Conservation (phyloP, 495 filamentous ascomycete species). For the Aspergillus panamensis region DNA sequence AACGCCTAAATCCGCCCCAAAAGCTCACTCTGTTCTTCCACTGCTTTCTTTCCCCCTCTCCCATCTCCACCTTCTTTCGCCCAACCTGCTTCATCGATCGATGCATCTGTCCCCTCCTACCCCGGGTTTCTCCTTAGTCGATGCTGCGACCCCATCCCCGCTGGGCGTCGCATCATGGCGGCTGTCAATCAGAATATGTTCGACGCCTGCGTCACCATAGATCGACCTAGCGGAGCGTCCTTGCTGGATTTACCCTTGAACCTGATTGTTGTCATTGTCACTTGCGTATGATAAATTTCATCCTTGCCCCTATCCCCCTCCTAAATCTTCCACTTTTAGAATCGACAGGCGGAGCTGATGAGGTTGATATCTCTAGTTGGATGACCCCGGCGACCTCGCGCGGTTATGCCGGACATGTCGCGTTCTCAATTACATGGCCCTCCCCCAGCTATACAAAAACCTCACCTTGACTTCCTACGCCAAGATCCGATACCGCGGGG, state of each 20-base stretch:
- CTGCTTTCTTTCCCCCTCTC: neutral
- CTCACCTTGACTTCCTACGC: slow-evolving; percentile 58
- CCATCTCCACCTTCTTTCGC: neutral
- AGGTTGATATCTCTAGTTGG: slow-evolving; percentile 37
- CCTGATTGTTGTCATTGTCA: slow-evolving; percentile 54
- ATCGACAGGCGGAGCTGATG: slow-evolving; percentile 5
- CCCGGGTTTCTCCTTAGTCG: slow-evolving; percentile 14
- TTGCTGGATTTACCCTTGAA: slow-evolving; percentile 54
- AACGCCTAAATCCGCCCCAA: neutral
- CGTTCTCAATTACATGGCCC: slow-evolving; percentile 61
- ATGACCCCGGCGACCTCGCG: slow-evolving; percentile 55
- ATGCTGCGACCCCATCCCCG: slow-evolving; percentile 30
- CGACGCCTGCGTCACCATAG: slow-evolving; percentile 35
- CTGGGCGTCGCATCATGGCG: slow-evolving; percentile 44
- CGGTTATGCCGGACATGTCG: slow-evolving; percentile 58
- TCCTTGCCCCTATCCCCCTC: neutral
- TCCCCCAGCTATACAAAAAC: slow-evolving; percentile 57
- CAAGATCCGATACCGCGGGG: slow-evolving; percentile 56
- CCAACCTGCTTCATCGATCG: slow-evolving; percentile 8
- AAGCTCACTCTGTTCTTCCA: neutral
- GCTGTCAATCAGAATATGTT: slow-evolving; percentile 49
- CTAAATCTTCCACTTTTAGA: neutral
- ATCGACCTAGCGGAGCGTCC: slow-evolving; percentile 33
- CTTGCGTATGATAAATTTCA: slow-evolving; percentile 37
- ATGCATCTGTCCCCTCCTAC: slow-evolving; percentile 11